Base-by-base conservation (phyloP, 371 early-diverging fungal genomes). In the Mucor velutinosus region DNA sequence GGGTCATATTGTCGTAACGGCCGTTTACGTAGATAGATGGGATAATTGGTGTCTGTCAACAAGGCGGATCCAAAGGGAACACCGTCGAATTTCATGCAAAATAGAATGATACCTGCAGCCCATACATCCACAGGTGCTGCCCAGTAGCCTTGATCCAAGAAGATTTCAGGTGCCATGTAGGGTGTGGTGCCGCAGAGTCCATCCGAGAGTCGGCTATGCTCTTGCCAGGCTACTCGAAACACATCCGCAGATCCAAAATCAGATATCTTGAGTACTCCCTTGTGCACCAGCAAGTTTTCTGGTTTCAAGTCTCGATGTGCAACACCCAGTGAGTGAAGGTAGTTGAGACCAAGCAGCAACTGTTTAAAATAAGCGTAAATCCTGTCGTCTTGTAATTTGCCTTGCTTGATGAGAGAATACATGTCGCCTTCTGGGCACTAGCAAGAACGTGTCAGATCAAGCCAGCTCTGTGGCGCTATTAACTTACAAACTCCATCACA, bases 201-300 rank as follows among this genome's bases (percentile, higher is more conserved):
- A 62, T 81, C 81, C 19, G 93, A 93, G 39, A 83, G 71, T 70
- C 90, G 90, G 41, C 86, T 70, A 12, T 75, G 67, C 12, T 78
- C 81, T 74, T 94, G 93, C 87, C 92, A 94, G 32, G 87, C 84
- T 19, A 88, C 89, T 55, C 92, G 82, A 83, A 96, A 96, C 1
- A 98, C 96, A 62, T 93, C 93, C 0, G 95, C 89, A 45, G 96
- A 86, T 1, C 98, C 98, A 85, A 97, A 97, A 75, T 97, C 97
- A 14, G 94, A 87, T 32, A 97, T 88, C 75, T 94, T 93, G 51
- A 95, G 71, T 7, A 33, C 17, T 23, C 59, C 60, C 15, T 66
- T 30, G 15, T 60, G 47, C 10, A 93, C 66, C 56, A 92, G 70
- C 10, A 89, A 76, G 63, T 91, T 93, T 41, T 81, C 81, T 0